Base-by-base conservation (phyloP, 148 eudicot species). In the Persicaria tinctoria region DNA sequence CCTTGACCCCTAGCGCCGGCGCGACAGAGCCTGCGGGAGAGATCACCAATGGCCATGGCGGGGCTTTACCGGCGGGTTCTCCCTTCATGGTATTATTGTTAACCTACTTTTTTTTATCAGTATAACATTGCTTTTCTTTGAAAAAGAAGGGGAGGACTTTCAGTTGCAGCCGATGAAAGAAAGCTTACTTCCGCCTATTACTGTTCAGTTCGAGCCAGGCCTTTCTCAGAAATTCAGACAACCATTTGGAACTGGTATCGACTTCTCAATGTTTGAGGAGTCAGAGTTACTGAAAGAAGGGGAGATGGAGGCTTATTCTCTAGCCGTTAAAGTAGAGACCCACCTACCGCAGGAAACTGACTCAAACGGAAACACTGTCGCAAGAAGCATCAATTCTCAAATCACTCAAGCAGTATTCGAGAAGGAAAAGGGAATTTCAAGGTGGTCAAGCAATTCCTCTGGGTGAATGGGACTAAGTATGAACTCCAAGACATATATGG, bases 401-500 rank as follows among this genome's bases (percentile, higher is more conserved):
- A 92, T 92, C 76, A 95, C 96, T 23, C 93, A 88, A 74, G 97
- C 88, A 4, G 90, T 95, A 63, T 90, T 95, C 73, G 93, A 87
- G 66, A 92, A 87, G 78, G 97, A 92, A 44, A 92, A 86, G 81
- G 99, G 91, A 46, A 84, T 68, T 86, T 89, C 51, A 90, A 82
- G 78, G 97, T 92, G 74, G 83, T 92, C 81, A 95, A 90, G 78
- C 99, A 92, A 78, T 87, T 95, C 59, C 77, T 95, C 48, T 88
- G 92, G 92, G 97, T 95, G 51, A 90, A 86, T 74, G 87, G 87
- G 16, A 85, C 85, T 88, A 85, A 97, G 77, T 95, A 89, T 78
- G 99, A 95, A 79, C 81, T 92, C 18, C 99, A 89, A 75, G 97
- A 95, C 88, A 95, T 95, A 49, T 95, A 87, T 73, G 99, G 99